Conservation (phyloP, 73 alveolate genomes). For the Blepharisma japonicum region DNA sequence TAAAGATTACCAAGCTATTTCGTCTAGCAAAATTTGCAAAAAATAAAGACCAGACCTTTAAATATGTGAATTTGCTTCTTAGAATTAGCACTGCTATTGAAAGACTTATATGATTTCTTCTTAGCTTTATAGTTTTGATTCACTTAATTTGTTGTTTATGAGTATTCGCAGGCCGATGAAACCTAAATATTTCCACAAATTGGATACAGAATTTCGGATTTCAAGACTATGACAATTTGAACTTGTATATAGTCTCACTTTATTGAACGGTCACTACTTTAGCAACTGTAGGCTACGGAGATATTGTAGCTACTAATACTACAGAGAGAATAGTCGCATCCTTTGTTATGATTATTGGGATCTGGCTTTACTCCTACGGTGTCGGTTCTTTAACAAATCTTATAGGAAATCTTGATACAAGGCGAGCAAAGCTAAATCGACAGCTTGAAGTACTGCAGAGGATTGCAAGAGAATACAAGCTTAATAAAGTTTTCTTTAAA, state of each 20-base stretch:
- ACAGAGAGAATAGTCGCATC: constrained; percentile 62
- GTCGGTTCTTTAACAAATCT: constrained; percentile 77
- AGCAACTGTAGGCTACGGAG: constrained; percentile 87
- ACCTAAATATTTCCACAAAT: constrained; percentile 50
- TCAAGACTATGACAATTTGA: constrained; percentile 34
- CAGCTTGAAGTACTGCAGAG: constrained; percentile 23
- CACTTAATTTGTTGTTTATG: constrained; percentile 75
- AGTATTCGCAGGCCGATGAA: constrained; percentile 55
- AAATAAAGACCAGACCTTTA: constrained; percentile 41
- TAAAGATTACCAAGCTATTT: constrained; percentile 53
- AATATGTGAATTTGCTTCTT: constrained; percentile 15
- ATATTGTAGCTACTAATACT: constrained; percentile 51
- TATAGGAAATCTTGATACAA: constrained; percentile 54
- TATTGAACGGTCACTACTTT: constrained; percentile 77
- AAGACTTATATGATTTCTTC: constrained; percentile 58
- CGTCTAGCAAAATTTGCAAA: constrained; percentile 65
- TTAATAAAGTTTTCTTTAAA: constrained; percentile 26
- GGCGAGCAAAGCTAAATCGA: constrained; percentile 12
- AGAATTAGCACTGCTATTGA: constrained; percentile 62
- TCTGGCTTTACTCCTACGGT: constrained; percentile 75
- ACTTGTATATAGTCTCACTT: constrained; percentile 49
- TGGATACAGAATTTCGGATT: constrained; percentile 65
- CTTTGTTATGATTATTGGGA: constrained; percentile 74
- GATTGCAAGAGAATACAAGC: constrained; percentile 23
- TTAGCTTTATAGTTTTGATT: constrained; percentile 52